Conservation (phyloP, 2,329 filamentous ascomycete genomes). For the Colletotrichum sp. region DNA sequence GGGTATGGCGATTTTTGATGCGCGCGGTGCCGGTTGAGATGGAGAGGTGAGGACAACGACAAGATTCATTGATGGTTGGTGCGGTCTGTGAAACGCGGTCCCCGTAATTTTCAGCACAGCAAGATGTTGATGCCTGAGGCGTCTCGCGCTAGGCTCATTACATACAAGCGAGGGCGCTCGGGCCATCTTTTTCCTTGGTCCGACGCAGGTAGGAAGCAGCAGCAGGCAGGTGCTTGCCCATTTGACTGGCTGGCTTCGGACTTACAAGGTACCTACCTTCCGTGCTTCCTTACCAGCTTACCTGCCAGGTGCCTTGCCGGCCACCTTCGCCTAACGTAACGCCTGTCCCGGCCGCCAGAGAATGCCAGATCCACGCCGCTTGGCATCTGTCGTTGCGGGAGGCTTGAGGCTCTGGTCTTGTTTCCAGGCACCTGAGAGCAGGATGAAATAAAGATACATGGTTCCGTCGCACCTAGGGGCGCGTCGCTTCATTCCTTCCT, state of each 20-base stretch:
- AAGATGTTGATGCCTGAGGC: slow-evolving; percentile 30
- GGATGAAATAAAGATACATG: background rate
- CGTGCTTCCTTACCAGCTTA: background rate
- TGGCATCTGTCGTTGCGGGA: slow-evolving; percentile 2
- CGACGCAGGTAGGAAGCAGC: slow-evolving; percentile 10
- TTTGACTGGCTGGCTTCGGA: slow-evolving; percentile 11
- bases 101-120: slow-evolving; percentile 51
- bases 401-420: background rate
- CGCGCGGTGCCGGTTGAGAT: slow-evolving; percentile 59
- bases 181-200: slow-evolving; percentile 1
- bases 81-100: slow-evolving; percentile 39
- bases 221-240: background rate
- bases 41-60: slow-evolving; percentile 57
- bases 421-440: background rate
- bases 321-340: background rate
- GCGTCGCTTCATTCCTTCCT: background rate
- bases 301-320: background rate
- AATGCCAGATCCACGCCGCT: slow-evolving; percentile 16
- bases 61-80: slow-evolving; percentile 56
- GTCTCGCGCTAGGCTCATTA: background rate
- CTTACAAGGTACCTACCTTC: background rate
- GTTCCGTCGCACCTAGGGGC: background rate
- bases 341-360: background rate
- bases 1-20: slow-evolving; percentile 67
- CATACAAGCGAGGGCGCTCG: slow-evolving; percentile 17